phyloP scores from a whole-genome alignment of 208 protist species.

The Wallacemonas sp. region DNA sequence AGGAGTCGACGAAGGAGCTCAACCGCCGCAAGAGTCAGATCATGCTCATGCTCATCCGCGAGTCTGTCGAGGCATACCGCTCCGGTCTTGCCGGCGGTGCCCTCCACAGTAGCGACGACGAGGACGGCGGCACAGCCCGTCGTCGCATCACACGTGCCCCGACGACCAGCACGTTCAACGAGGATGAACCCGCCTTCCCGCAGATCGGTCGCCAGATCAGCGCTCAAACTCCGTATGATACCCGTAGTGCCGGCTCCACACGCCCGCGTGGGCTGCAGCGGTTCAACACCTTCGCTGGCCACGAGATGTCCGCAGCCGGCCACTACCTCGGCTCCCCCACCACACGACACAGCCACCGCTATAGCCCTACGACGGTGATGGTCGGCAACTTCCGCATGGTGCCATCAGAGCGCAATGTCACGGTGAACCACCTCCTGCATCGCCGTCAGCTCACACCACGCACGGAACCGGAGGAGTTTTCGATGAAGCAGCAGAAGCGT shows the following conservation, averaged over 20 bases:
- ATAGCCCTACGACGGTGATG: conserved; percentile 7
- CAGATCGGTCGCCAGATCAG: not conserved
- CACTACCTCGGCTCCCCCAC: not conserved
- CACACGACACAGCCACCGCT: conserved; percentile 7
- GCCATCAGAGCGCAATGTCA: conserved; percentile 42
- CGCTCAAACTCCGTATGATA: not conserved
- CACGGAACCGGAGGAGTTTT: not conserved
- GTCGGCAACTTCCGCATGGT: conserved; percentile 36
- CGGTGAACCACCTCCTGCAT: conserved; percentile 37
- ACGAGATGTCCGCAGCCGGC: conserved; percentile 1
- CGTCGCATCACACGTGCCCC: not conserved
- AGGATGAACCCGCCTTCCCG: conserved; percentile 5
- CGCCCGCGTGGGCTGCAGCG: not conserved
- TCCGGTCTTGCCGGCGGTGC: conserved; percentile 2
- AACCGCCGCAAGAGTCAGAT: conserved; percentile 81
- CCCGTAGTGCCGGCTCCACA: not conserved
- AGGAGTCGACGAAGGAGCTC: conserved; percentile 54
- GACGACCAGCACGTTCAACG: not conserved
- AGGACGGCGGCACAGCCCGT: not conserved
- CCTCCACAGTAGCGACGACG: conserved; percentile 6
- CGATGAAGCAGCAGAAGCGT: conserved; percentile 11
- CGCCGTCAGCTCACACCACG: conserved; percentile 11
- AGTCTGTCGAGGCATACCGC: conserved; percentile 45
- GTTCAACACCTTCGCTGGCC: conserved; percentile 10
- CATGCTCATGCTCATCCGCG: conserved; percentile 75